Percentiles rank a stretch among this genome's conserved stretches.
These are phyloP conservation scores for Neonectria ditissima DNA, from an alignment of 2,329 filamentous ascomycete species.

Conservation along the genomic window DNA sequence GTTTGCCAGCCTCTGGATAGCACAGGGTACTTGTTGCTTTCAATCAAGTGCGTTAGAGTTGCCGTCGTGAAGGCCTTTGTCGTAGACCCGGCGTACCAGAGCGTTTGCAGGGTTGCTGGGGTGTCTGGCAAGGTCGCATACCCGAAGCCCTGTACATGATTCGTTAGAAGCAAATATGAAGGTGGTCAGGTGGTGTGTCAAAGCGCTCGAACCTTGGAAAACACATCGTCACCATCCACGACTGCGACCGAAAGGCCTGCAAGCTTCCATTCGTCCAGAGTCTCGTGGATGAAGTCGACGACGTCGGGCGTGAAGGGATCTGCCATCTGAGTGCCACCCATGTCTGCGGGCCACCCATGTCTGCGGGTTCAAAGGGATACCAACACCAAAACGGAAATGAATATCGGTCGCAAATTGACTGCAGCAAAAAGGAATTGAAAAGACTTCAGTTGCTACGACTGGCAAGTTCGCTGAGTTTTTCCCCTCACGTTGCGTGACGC, in stretches of 20 bases:
- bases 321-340: neutral
- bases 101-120: constrained; percentile 57
- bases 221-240: constrained; percentile 41
- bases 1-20: constrained; percentile 59
- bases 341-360: neutral
- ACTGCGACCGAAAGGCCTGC: constrained; percentile 44
- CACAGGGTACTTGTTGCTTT: constrained; percentile 50
- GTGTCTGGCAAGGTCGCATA: constrained; percentile 50
- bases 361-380: neutral
- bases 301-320: neutral
- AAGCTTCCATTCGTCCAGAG: constrained; percentile 43
- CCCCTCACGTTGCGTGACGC: neutral
- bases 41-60: constrained; percentile 61
- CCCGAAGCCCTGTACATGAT: constrained; percentile 42
- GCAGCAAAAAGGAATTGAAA: neutral
- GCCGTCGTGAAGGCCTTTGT: constrained; percentile 68
- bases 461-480: neutral
- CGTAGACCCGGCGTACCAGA: constrained; percentile 67
- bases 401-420: neutral
- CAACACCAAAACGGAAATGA: neutral
- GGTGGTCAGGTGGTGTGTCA: neutral
- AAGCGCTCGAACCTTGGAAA: constrained; percentile 34
- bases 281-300: neutral
- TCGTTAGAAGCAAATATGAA: neutral
- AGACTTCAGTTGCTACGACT: too few relatives aligned